phyloP scores from a whole-genome alignment of 805 yeast species.

The Spencermartinsiella europaea region DNA sequence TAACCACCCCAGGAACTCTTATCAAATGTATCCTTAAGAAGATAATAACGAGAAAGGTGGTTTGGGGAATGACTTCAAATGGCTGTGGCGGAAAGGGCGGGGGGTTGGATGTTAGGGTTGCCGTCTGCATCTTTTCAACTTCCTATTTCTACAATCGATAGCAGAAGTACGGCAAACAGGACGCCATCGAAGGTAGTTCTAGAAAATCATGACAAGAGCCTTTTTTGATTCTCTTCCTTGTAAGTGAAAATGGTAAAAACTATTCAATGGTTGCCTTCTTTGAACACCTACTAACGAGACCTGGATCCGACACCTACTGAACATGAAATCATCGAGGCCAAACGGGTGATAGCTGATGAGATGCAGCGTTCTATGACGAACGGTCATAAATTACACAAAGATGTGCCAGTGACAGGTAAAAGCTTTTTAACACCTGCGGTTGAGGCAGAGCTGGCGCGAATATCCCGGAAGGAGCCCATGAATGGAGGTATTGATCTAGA shows the following conservation, averaged over 20 bases:
- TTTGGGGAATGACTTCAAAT: no score
- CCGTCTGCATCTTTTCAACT: no score
- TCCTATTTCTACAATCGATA: no score
- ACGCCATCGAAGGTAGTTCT: no score
- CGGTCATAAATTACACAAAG: conserved; percentile 5
- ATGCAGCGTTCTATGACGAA: background rate
- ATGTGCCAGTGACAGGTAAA: background rate
- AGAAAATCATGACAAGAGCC: conserved; percentile 3
- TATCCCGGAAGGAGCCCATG: background rate
- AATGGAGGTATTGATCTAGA: conserved; percentile 23
- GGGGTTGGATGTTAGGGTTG: background rate
- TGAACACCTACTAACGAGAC: conserved; percentile 4
- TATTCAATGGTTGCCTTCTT: background rate
- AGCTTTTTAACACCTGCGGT: conserved; percentile 6
- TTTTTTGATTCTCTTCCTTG: conserved; percentile 17
- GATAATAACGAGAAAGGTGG: no score
- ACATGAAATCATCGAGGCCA: conserved; percentile 6
- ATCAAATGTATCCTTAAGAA: no score
- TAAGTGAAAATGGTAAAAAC: conserved; percentile 3
- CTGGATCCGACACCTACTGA: conserved; percentile 10
- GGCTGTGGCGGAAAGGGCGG: no score
- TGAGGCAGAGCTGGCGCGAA: conserved; percentile 2
- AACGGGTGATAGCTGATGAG: conserved; percentile 4
- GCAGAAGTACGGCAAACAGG: no score
- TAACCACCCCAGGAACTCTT: no score